These are phyloP conservation scores for Hygrocybe coccinea DNA, from an alignment of 768 basidiomycete genomes.

Conservation along the genomic window DNA sequence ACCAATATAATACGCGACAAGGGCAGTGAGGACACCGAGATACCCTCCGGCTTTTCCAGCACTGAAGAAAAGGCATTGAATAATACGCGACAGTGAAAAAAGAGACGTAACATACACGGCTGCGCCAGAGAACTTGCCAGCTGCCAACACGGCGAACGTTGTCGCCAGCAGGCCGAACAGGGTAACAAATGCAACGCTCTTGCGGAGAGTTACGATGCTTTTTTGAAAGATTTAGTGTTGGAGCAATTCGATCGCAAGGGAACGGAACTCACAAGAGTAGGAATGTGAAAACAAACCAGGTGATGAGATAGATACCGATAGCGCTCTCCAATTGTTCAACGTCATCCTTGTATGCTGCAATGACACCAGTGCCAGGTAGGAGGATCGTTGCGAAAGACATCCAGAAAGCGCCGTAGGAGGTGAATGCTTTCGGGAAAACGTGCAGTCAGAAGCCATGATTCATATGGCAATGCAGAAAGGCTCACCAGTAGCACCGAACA, in stretches of 20 bases:
- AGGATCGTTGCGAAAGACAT: slow-evolving; percentile 67
- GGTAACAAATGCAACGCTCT: slow-evolving; percentile 35
- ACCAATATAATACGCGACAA: slow-evolving; percentile 47
- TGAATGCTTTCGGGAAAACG: slow-evolving; percentile 45
- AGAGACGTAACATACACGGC: slow-evolving; percentile 22
- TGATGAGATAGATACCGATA: slow-evolving; percentile 60
- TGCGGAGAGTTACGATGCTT: slow-evolving; percentile 38
- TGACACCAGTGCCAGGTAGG: slow-evolving; percentile 58
- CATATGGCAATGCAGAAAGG: slow-evolving; percentile 4
- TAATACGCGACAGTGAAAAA: background rate
- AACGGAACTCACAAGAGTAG: slow-evolving; percentile 50
- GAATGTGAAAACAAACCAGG: slow-evolving; percentile 64
- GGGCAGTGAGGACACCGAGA: slow-evolving; percentile 42
- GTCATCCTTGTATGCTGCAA: slow-evolving; percentile 41
- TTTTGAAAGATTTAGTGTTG: background rate
- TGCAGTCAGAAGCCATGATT: background rate
- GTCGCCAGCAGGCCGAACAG: slow-evolving; percentile 35
- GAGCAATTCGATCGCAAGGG: background rate
- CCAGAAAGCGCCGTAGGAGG: slow-evolving; percentile 77
- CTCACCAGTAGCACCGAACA: slow-evolving; percentile 63
- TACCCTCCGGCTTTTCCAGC: slow-evolving; percentile 41
- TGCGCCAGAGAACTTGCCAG: slow-evolving; percentile 32
- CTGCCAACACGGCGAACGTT: slow-evolving; percentile 41
- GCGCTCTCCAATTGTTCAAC: slow-evolving; percentile 47
- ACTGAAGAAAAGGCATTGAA: slow-evolving; percentile 16